Conservation (phyloP, 1,284 basidiomycete species). For the Melampsora larici-populina region DNA sequence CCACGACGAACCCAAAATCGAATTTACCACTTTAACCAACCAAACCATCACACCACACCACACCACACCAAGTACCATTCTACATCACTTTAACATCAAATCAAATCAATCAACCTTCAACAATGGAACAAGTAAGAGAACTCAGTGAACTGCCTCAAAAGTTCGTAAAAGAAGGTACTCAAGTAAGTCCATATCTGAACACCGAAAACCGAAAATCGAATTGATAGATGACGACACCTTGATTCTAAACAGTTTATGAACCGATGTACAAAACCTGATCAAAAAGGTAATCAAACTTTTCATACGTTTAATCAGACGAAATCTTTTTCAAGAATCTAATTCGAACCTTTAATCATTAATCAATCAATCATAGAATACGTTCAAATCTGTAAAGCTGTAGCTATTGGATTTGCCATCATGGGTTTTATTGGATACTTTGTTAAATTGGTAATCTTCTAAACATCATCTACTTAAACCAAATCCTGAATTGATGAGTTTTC, state of each 20-base stretch:
- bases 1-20: constrained; percentile 1
- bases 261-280: constrained; percentile 94
- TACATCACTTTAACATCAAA: too few relatives aligned
- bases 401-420: constrained; percentile 92
- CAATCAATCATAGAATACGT: constrained; percentile 67
- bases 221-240: too few relatives aligned
- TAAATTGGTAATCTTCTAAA: constrained; percentile 61
- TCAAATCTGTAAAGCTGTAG: constrained; percentile 88
- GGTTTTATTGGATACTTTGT: constrained; percentile 97
- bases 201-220: constrained; percentile 4
- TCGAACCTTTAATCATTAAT: not conserved
- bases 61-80: too few relatives aligned
- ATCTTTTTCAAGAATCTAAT: not conserved
- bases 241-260: constrained; percentile 88
- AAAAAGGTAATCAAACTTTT: constrained; percentile 69
- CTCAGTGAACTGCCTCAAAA: constrained; percentile 86
- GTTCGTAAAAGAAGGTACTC: constrained; percentile 87
- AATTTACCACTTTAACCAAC: not conserved
- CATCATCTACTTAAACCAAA: not conserved
- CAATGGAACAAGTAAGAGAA: constrained; percentile 74
- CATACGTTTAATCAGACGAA: not conserved
- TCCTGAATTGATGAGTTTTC: not conserved
- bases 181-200: constrained; percentile 60
- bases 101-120: not conserved
- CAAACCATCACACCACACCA: not conserved